These are phyloP conservation scores for Nothomitra cinnamomea DNA, from an alignment of 2,329 filamentous ascomycete genomes.

Conservation along the genomic window DNA sequence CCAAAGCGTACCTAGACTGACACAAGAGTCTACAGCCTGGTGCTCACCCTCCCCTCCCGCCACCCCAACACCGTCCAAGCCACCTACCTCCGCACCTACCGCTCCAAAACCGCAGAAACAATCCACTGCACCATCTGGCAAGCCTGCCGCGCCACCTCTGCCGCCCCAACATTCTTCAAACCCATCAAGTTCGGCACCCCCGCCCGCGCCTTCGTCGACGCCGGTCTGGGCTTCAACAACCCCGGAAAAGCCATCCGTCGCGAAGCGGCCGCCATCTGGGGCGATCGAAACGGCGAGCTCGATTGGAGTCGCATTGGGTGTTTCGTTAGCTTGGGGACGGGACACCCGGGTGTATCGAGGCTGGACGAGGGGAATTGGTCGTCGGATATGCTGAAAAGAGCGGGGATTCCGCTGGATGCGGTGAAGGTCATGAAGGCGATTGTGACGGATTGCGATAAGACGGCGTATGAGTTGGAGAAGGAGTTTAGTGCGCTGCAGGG, in stretches of 20 bases:
- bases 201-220: slow-evolving; percentile 11
- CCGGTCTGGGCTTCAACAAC: slow-evolving; percentile 12
- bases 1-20: slow-evolving; percentile 10
- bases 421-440: slow-evolving; percentile 68
- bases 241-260: slow-evolving; percentile 8
- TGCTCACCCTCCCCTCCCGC: slow-evolving; percentile 81
- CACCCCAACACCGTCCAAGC: slow-evolving; percentile 50
- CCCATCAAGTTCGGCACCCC: slow-evolving; percentile 16
- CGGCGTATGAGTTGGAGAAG: slow-evolving; percentile 69
- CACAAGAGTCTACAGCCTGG: too few species aligned
- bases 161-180: slow-evolving; percentile 18
- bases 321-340: slow-evolving; percentile 83
- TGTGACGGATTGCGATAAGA: slow-evolving; percentile 86
- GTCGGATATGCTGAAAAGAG: slow-evolving; percentile 48
- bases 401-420: slow-evolving; percentile 34
- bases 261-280: slow-evolving; percentile 58
- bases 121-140: slow-evolving; percentile 12
- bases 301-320: slow-evolving; percentile 43
- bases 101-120: too few species aligned
- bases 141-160: slow-evolving; percentile 17
- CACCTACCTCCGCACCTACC: slow-evolving; percentile 69
- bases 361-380: slow-evolving; percentile 69
- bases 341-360: slow-evolving; percentile 37
- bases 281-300: slow-evolving; percentile 47
- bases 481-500: slow-evolving; percentile 60